A percentile compares a stretch with the other conserved stretches of the same genome.
These are phyloP conservation scores for Gossypium schwendimanii DNA, from an alignment of 441 rosid species.

Conservation along the genomic window DNA sequence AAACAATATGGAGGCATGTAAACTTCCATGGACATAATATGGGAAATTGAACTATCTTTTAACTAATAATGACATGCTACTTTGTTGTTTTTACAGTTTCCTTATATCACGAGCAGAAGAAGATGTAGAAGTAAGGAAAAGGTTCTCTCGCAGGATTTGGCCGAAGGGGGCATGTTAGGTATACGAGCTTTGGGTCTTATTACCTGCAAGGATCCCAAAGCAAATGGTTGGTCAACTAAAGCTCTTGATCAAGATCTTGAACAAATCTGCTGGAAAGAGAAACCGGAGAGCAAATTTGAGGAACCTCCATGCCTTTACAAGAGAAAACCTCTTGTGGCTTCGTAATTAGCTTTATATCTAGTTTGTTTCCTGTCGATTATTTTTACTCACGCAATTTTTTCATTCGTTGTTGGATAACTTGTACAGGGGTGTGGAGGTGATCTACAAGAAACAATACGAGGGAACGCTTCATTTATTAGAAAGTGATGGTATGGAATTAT, in stretches of 20 bases:
- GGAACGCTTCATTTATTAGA: conserved; percentile 43
- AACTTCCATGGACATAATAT: conserved; percentile 1
- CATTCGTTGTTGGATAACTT: conserved; percentile 6
- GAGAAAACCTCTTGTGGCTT: conserved; percentile 37
- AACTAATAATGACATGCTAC: background rate
- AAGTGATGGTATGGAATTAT: conserved; percentile 45
- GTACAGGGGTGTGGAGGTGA: conserved; percentile 47
- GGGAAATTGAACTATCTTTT: conserved; percentile 1
- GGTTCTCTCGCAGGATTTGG: conserved; percentile 9
- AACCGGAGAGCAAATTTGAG: conserved; percentile 19
- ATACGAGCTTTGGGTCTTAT: conserved; percentile 42
- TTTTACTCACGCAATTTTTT: background rate
- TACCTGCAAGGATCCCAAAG: conserved; percentile 62
- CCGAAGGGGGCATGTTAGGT: conserved; percentile 17
- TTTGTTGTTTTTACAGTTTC: conserved; percentile 48
- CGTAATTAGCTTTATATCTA: conserved; percentile 29
- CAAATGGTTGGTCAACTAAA: conserved; percentile 54
- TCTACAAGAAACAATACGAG: conserved; percentile 28
- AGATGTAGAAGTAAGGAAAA: conserved; percentile 12
- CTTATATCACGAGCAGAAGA: conserved; percentile 31
- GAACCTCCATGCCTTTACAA: conserved; percentile 63
- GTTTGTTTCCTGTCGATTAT: background rate
- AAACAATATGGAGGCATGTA: conserved; percentile 65
- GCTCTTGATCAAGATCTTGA: conserved; percentile 39
- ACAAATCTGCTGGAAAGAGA: conserved; percentile 67